A percentile compares a stretch with the other conserved stretches of the same genome.
phyloP scores from a whole-genome alignment of 345 rosid species.

The Turritis glabra region DNA sequence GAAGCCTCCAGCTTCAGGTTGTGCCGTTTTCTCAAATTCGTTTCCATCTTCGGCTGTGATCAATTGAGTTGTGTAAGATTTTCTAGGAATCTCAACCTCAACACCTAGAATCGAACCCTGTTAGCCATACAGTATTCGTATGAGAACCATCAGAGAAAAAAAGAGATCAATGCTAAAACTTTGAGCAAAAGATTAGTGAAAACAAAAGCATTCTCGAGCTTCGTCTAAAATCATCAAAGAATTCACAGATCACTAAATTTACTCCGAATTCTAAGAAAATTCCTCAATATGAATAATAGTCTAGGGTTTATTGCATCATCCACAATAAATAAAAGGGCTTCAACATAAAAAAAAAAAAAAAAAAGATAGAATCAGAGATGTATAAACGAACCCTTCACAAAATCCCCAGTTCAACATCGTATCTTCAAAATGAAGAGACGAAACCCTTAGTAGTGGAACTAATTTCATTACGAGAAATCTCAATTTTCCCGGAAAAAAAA shows the following conservation, averaged over 20 bases:
- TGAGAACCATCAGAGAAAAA: conserved; percentile 33
- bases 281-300: no score
- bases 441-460: neutral
- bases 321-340: no score
- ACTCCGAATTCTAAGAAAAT: no score
- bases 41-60: conserved; percentile 45
- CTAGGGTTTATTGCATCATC: no score
- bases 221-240: no score
- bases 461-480: neutral
- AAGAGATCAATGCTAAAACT: neutral
- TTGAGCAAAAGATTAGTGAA: neutral
- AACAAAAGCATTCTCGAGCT: no score
- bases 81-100: conserved; percentile 69
- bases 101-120: conserved; percentile 99
- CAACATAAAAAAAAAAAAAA: neutral
- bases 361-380: neutral
- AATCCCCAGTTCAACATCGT: neutral
- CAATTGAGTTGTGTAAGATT: conserved; percentile 58
- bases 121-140: conserved; percentile 62
- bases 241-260: no score
- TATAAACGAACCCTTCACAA: neutral
- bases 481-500: neutral
- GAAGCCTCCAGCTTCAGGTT: conserved; percentile 59
- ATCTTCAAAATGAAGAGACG: neutral
- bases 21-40: conserved; percentile 46